Evolutionary conservation across 805 yeast species (phyloP), one percentile per base, ranked within the genome.

Genomic region (Candida vartiovaarae): DNA sequence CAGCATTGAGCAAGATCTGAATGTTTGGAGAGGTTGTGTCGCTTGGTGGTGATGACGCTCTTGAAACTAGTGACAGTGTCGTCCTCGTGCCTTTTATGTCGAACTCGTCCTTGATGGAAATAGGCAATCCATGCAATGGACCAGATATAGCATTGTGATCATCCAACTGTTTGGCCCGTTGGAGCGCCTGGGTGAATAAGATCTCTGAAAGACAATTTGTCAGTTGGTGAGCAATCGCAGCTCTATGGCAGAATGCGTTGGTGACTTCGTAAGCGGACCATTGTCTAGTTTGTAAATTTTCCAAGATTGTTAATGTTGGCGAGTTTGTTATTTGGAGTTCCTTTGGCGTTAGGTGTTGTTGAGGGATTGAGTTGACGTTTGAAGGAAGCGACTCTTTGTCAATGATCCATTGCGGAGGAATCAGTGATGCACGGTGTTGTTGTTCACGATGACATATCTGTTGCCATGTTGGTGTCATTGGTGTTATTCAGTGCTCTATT

Each of bases 111-210:
- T 82, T 82, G 43, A 80, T 62, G 0, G 84, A 76, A 34, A 81
- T 62, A 3, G 88, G 88, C 20, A 82, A 55, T 0, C 88, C 88
- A 51, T 82, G 88, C 38, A 82, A 66, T 3, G 82, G 82, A 30
- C 88, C 88, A 35, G 71, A 57, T 2, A 72, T 57, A 7, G 81
- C 82, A 42, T 57, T 56, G 45, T 48, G 74, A 5, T 64, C 72
- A 55, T 82, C 89, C 48, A 79, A 65, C 42, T 58, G 66, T 48
- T 67, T 57, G 5, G 88, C 88, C 39, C 70, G 64, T 46, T 65
- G 61, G 41, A 80, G 61, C 4, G 84, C 89, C 41, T 75, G 73
- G 15, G 72, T 75, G 34, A 76, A 66, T 49, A 82, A 74, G 1
- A 60, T 50, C 40, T 62, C 65, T 2, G 60, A 47, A 4, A 56